Conservation (phyloP, 352 stramenopile species). For the Globisporangium emineosum region DNA sequence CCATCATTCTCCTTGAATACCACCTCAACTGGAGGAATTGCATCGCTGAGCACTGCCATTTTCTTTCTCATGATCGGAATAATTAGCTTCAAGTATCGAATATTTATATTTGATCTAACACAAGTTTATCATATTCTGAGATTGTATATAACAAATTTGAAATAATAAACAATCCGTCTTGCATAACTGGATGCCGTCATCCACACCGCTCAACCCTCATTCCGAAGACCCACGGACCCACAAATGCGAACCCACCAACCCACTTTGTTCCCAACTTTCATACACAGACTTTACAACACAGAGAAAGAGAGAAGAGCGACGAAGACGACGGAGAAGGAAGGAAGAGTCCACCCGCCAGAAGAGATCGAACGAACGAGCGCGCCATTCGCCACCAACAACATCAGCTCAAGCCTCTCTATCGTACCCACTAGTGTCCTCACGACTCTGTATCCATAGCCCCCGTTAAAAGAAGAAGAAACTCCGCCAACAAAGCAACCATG, state of each 20-base stretch:
- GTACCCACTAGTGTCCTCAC: background rate
- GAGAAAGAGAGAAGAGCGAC: constrained; percentile 4
- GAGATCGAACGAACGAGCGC: no score
- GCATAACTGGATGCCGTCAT: no score
- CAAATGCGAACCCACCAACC: background rate
- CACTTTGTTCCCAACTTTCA: background rate
- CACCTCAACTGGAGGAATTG: background rate
- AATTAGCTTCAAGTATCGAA: no score
- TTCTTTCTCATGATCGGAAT: background rate
- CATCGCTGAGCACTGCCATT: background rate
- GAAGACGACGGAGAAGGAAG: background rate
- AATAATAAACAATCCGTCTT: no score
- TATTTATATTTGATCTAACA: no score
- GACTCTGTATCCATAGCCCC: background rate
- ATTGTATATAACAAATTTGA: no score
- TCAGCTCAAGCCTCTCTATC: background rate
- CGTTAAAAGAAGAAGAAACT: background rate
- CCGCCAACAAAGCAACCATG: constrained; percentile 11
- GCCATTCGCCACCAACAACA: background rate
- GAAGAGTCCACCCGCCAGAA: background rate
- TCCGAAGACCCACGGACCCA: background rate
- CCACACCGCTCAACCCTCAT: background rate
- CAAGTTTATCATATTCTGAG: no score
- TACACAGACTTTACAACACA: background rate
- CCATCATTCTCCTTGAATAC: background rate